Evolutionary conservation across 768 basidiomycete genomes (phyloP), one percentile per base, ranked within the genome.

Genomic region (Termitomyces sp.): DNA sequence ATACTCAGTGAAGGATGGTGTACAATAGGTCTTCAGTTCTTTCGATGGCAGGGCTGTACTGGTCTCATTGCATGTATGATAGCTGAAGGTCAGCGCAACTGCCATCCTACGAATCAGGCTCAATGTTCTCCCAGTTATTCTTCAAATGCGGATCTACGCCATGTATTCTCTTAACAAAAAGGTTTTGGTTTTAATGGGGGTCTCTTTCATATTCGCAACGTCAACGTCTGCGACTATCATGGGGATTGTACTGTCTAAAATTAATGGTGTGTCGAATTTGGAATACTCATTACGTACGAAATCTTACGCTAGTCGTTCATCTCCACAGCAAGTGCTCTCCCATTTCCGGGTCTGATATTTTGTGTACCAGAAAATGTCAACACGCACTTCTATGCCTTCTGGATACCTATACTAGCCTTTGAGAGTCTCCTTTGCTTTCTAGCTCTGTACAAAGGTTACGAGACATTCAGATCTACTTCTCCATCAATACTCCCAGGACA

Each of bases 61-160:
- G 85, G 85, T 10, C 66, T 86, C 34, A 69, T 83, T 43, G 75
- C 79, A 42, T 82, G 79, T 69, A 77, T 84, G 69, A 73, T 85
- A 43, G 81, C 84, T 29, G 82, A 87, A 77, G 71, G 85, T 86
- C 49, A 34, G 78, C 66, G 14, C 32, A 31, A 25, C 9, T 40
- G 25, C 36, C 43, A 12, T 55, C 11, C 11, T 42, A 51, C 31
- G 10, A 61, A 17, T 34, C 17, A 55, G 40, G 47, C 51, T 52
- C 56, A 56, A 50, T 31, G 0, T 51, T 29, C 52, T 40, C 32
- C 10, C 47, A 86, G 85, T 81, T 45, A 85, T 86, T 62, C 75
- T 86, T 15, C 85, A 85, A 72, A 81, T 85, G 71, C 82, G 86
- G 34, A 69, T 87, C n/a, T 86, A 85, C 69, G 86, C 85, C 2